phyloP scores from a whole-genome alignment of 2,329 filamentous ascomycete genomes.

The Cordyceps cateniannulata region DNA sequence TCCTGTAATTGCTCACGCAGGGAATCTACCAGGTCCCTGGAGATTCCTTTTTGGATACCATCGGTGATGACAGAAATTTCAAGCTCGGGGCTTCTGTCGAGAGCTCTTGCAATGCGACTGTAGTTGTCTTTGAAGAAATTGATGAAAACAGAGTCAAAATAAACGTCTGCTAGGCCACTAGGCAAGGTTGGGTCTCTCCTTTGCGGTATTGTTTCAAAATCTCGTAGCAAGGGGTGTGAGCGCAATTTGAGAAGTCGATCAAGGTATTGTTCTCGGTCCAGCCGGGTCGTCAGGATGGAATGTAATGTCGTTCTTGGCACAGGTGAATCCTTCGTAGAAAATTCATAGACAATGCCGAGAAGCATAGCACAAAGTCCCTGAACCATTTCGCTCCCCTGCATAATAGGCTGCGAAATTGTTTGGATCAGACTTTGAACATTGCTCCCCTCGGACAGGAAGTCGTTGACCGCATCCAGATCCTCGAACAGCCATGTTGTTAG shows the following conservation, averaged over 20 bases:
- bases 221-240: constrained; percentile 70
- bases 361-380: constrained; percentile 80
- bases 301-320: constrained; percentile 77
- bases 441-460: constrained; percentile 87
- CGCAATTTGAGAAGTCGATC: constrained; percentile 74
- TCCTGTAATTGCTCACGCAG: constrained; percentile 72
- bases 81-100: constrained; percentile 84
- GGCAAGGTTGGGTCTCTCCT: constrained; percentile 44
- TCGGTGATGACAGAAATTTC: constrained; percentile 78
- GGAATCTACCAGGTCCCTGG: constrained; percentile 86
- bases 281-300: constrained; percentile 64
- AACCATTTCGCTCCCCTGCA: constrained; percentile 58
- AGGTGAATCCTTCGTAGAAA: constrained; percentile 94
- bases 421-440: constrained; percentile 84
- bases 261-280: constrained; percentile 83
- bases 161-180: constrained; percentile 66
- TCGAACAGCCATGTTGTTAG: constrained; percentile 88
- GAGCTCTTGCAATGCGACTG: constrained; percentile 71
- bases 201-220: constrained; percentile 82
- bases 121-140: constrained; percentile 97
- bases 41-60: constrained; percentile 80
- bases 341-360: constrained; percentile 87
- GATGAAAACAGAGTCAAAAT: constrained; percentile 79
- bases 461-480: constrained; percentile 83
- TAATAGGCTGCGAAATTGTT: constrained; percentile 53